Conservation (phyloP, 371 early-diverging fungal species). For the Amoeboaphelidium occidentale region DNA sequence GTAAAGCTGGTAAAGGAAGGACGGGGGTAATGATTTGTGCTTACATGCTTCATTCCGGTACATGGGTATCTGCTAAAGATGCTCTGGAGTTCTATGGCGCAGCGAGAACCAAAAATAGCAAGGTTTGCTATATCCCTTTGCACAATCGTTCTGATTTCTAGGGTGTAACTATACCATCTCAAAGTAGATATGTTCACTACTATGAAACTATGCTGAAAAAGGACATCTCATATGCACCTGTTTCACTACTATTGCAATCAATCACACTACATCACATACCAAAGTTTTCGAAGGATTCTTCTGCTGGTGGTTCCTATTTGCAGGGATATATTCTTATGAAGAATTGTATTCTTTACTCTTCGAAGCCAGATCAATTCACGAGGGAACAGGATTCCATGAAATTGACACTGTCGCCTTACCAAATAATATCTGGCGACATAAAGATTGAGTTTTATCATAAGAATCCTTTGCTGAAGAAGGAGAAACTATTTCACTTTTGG, state of each 20-base stretch:
- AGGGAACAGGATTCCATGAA: too few relatives aligned
- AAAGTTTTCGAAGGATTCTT: slow-evolving; percentile 4
- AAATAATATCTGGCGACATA: slow-evolving; percentile 21
- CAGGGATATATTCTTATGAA: too few relatives aligned
- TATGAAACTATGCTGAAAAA: slow-evolving; percentile 18
- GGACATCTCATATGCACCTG: slow-evolving; percentile 7
- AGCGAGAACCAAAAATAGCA: slow-evolving; percentile 24
- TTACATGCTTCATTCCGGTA: slow-evolving; percentile 21
- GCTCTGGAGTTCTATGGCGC: slow-evolving; percentile 27
- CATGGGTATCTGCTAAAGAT: slow-evolving; percentile 15
- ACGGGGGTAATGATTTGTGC: slow-evolving; percentile 42
- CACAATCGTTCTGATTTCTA: slow-evolving; percentile 2
- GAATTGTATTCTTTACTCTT: too few relatives aligned
- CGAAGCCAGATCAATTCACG: too few relatives aligned
- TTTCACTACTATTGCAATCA: slow-evolving; percentile 4
- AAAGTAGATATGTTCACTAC: slow-evolving; percentile 30
- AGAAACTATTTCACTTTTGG: slow-evolving; percentile 20
- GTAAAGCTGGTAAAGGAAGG: slow-evolving; percentile 54
- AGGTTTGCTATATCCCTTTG: slow-evolving; percentile 9
- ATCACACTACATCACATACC: slow-evolving; percentile 11
- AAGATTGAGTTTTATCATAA: slow-evolving; percentile 19
- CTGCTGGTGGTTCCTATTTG: background rate
- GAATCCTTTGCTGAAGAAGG: slow-evolving; percentile 7
- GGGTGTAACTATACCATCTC: slow-evolving; percentile 41
- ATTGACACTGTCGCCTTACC: too few relatives aligned